These are phyloP conservation scores for Solanum stenotomum DNA, from an alignment of 257 asterid genomes.

Conservation along the genomic window DNA sequence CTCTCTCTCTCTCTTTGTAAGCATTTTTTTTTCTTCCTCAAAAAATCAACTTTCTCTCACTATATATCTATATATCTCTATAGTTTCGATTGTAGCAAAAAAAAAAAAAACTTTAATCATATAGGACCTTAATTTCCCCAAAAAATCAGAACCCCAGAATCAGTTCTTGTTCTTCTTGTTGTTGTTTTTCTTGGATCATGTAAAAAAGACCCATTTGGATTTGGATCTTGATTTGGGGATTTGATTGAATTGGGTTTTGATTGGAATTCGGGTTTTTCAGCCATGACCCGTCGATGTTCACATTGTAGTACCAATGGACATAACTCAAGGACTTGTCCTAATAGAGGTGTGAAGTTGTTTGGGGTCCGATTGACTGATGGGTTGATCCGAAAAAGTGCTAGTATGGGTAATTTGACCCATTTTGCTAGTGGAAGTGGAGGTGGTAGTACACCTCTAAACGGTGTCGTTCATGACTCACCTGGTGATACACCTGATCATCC, in stretches of 20 bases:
- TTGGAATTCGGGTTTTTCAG: background rate
- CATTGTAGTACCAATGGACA: constrained; percentile 99
- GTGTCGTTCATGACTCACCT: constrained; percentile 58
- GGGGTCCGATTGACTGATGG: constrained; percentile 99
- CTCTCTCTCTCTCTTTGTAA: constrained; percentile 1
- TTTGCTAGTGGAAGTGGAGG: constrained; percentile 36
- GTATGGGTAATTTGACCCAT: constrained; percentile 98
- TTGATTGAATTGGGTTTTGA: background rate
- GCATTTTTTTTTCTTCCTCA: background rate
- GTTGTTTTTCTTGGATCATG: constrained; percentile 6
- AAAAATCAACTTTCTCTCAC: background rate
- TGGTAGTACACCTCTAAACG: constrained; percentile 44
- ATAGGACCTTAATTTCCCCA: background rate
- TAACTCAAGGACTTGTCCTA: constrained; percentile 95
- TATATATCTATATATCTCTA: background rate
- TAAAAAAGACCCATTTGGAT: background rate
- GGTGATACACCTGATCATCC: constrained; percentile 86
- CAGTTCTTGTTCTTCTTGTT: background rate
- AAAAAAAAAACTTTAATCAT: background rate
- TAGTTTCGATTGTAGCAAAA: background rate
- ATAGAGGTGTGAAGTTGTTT: constrained; percentile 95
- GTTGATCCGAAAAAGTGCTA: constrained; percentile 92
- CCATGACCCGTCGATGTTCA: constrained; percentile 94
- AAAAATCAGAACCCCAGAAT: background rate
- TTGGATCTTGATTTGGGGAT: background rate